Percentiles rank a stretch among this genome's conserved stretches.
phyloP scores from a whole-genome alignment of 2,329 filamentous ascomycete species.

The Calonectria montana region DNA sequence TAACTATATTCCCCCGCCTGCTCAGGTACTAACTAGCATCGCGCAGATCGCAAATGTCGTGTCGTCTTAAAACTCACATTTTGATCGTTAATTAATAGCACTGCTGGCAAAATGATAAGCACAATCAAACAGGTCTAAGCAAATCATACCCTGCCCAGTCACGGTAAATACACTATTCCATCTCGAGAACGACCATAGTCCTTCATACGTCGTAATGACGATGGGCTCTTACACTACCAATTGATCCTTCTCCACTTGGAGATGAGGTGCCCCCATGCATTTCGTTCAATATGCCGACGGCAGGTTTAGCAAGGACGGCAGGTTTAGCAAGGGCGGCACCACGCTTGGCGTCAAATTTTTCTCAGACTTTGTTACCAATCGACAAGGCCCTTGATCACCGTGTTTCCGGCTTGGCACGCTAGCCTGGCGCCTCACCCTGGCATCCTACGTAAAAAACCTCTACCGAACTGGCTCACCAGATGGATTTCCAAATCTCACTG shows the following conservation, averaged over 20 bases:
- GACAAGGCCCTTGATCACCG: neutral
- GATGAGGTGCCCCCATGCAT: neutral
- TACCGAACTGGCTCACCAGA: neutral
- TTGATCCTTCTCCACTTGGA: neutral
- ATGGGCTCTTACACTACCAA: neutral
- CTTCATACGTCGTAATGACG: neutral
- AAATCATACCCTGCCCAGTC: neutral
- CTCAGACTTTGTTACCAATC: neutral
- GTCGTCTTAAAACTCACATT: neutral
- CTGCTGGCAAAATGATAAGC: neutral
- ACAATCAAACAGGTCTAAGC: neutral
- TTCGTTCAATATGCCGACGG: neutral
- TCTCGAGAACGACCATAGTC: too few relatives aligned
- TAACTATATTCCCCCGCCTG: neutral
- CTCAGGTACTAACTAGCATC: neutral
- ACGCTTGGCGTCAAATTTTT: neutral
- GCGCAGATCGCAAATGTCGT: neutral
- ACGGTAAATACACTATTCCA: too few relatives aligned
- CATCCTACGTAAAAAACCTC: neutral
- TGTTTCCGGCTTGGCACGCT: neutral
- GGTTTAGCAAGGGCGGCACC: neutral
- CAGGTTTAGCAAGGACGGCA: neutral
- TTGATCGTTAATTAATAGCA: too few relatives aligned
- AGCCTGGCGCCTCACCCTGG: neutral
- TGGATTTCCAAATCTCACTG: too few relatives aligned